phyloP scores from a whole-genome alignment of 2,329 filamentous ascomycete genomes.

The Sordariomycetes sp. region DNA sequence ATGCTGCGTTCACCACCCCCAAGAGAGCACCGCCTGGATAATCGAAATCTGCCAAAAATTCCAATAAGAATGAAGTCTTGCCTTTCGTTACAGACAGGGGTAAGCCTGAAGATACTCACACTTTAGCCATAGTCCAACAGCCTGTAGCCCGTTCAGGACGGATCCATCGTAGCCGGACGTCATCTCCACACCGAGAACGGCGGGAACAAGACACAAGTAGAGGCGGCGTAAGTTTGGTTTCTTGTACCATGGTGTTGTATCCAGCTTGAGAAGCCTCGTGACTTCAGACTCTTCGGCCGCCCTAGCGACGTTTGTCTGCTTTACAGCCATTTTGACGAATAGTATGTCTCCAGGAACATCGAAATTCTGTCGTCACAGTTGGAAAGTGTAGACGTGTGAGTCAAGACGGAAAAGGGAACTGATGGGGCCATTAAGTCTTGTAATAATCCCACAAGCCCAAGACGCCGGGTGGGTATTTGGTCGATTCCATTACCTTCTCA shows the following conservation, averaged over 20 bases:
- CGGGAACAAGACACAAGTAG: not conserved
- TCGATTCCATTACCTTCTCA: too few species aligned
- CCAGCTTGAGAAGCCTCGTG: slow-evolving; percentile 5
- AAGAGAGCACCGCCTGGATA: slow-evolving; percentile 16
- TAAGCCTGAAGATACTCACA: not conserved
- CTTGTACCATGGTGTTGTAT: not conserved
- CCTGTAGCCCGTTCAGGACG: slow-evolving; percentile 35
- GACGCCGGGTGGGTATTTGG: too few species aligned
- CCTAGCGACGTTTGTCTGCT: not conserved
- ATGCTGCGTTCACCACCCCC: slow-evolving; percentile 23
- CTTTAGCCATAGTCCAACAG: slow-evolving; percentile 14
- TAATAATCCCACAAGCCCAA: too few species aligned
- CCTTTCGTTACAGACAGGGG: not conserved
- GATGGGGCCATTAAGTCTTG: too few species aligned
- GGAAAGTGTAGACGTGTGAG: too few species aligned
- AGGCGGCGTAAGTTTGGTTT: not conserved
- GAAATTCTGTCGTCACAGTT: too few species aligned
- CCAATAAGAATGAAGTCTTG: not conserved
- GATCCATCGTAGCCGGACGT: slow-evolving; percentile 28
- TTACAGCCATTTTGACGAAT: not conserved
- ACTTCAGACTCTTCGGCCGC: not conserved
- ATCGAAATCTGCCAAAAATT: slow-evolving; percentile 12
- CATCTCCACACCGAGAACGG: slow-evolving; percentile 9
- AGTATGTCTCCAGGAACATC: too few species aligned
- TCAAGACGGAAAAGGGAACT: too few species aligned